Conservation (phyloP, 352 stramenopile genomes). For the Phytopythium delawarense region DNA sequence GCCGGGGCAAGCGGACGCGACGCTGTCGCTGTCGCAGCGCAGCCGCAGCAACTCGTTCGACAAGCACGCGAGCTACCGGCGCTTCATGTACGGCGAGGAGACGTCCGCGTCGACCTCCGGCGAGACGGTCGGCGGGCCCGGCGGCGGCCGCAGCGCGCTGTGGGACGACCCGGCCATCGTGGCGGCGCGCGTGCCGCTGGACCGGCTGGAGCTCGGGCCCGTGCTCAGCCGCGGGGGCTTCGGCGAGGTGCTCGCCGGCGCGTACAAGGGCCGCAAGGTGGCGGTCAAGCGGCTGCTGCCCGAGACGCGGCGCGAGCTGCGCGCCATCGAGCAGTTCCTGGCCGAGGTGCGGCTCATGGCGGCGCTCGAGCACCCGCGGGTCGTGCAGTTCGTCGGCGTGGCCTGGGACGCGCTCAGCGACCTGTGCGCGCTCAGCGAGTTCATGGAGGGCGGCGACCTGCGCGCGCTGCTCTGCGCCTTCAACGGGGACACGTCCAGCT, state of each 20-base stretch:
- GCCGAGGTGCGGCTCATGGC: slow-evolving; percentile 26
- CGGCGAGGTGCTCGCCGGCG: slow-evolving; percentile 36
- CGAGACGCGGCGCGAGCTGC: slow-evolving; percentile 32
- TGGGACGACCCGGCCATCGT: slow-evolving; percentile 50
- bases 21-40: slow-evolving; percentile 13
- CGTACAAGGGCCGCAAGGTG: slow-evolving; percentile 30
- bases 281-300: slow-evolving; percentile 48
- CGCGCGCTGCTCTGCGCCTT: slow-evolving; percentile 2
- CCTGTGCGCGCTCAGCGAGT: slow-evolving; percentile 32
- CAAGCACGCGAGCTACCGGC: slow-evolving; percentile 18
- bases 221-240: slow-evolving; percentile 45
- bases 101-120: not conserved
- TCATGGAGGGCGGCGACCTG: slow-evolving; percentile 20
- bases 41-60: slow-evolving; percentile 24
- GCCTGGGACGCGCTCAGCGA: slow-evolving; percentile 29
- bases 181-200: slow-evolving; percentile 41
- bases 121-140: slow-evolving; percentile 11
- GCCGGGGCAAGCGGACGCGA: slow-evolving; percentile 3
- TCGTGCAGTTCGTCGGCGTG: slow-evolving; percentile 36
- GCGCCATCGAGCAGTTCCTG: slow-evolving; percentile 46
- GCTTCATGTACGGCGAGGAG: slow-evolving; percentile 24
- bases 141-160: slow-evolving; percentile 21
- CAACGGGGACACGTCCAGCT: too few relatives aligned
- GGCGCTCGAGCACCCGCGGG: slow-evolving; percentile 26
- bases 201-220: slow-evolving; percentile 25